These are phyloP conservation scores for Saitozyma podzolica DNA, from an alignment of 768 basidiomycete species.

Conservation along the genomic window DNA sequence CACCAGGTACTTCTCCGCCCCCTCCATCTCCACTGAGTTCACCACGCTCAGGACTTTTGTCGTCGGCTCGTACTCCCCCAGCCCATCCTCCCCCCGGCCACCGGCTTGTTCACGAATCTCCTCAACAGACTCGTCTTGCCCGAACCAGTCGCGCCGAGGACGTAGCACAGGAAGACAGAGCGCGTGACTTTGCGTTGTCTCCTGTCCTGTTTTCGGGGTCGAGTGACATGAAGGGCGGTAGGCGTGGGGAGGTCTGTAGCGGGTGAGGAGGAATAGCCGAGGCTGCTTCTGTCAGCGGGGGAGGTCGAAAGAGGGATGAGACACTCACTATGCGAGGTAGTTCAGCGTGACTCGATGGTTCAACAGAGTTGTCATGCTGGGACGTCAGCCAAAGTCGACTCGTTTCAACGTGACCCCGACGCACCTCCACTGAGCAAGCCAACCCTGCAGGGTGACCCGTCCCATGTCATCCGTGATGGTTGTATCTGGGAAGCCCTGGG, in stretches of 20 bases:
- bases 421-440: constrained; percentile 98
- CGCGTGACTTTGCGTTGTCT: constrained; percentile 82
- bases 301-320: constrained; percentile 1
- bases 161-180: constrained; percentile 89
- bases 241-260: constrained; percentile 58
- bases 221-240: constrained; percentile 77
- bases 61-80: constrained; percentile 76
- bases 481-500: constrained; percentile 86
- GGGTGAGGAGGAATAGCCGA: constrained; percentile 70
- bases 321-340: constrained; percentile 75
- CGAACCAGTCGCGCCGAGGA: constrained; percentile 91
- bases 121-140: constrained; percentile 88
- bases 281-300: constrained; percentile 35
- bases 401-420: constrained; percentile 16
- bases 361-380: constrained; percentile 94
- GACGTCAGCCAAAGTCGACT: neutral
- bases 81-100: constrained; percentile 54
- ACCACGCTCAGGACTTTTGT: constrained; percentile 88
- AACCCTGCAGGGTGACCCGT: constrained; percentile 92
- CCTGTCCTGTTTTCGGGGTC: constrained; percentile 78
- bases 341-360: constrained; percentile 87
- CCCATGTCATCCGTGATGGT: constrained; percentile 83
- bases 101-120: constrained; percentile 81
- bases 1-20: constrained; percentile 92
- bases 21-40: constrained; percentile 89